Evolutionary conservation across 2,329 filamentous ascomycete genomes (phyloP), one percentile per base, ranked within the genome.

Genomic region (Nemania sp.): DNA sequence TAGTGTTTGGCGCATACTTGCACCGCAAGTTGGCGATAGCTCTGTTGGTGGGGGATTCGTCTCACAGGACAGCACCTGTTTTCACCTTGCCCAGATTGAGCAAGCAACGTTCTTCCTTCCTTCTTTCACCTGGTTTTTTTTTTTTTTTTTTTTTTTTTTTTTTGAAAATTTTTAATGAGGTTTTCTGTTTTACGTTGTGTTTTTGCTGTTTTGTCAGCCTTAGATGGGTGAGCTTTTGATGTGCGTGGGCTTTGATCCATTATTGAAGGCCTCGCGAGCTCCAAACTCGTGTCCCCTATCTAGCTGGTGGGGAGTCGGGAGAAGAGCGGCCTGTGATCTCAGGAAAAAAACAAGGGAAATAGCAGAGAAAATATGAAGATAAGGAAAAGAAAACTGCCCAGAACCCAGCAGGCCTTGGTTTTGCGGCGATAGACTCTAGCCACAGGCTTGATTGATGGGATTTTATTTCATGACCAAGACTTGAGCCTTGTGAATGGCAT

Each of bases 401-500:
- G 45, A 21, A 29, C 15, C 39, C 13, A 50, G 32, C n/a, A 3
- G 46, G 37, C 29, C 50, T 39, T 13, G 17, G 45, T 46, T 45
- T 50, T 21, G 39, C 32, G 51, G 32, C 39, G 47, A 20, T 51
- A 12, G 21, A 11, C 49, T 34, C 47, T 15, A 7, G 7, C 25
- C 25, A 4, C 25, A 29, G 25, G 7, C 25, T 29, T 7, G 25
- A 7, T 29, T 29, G 3, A 11, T 39, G 15, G 12, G 11, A 39
- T 39, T 46, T 40, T 68, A 74, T 59, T 72, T 73, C 71, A 73
- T 74, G 21, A 72, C 61, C 21, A 74, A 42, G 32, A 74, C 69
- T 29, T 72, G 67, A 1, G 72, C 65, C 63, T 71, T 72, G 50
- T 69, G 68, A 12, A 74, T 63, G 42, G 65, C 67, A 10, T 57